phyloP scores from a whole-genome alignment of 345 rosid genomes.

The Cochlearia excelsa region DNA sequence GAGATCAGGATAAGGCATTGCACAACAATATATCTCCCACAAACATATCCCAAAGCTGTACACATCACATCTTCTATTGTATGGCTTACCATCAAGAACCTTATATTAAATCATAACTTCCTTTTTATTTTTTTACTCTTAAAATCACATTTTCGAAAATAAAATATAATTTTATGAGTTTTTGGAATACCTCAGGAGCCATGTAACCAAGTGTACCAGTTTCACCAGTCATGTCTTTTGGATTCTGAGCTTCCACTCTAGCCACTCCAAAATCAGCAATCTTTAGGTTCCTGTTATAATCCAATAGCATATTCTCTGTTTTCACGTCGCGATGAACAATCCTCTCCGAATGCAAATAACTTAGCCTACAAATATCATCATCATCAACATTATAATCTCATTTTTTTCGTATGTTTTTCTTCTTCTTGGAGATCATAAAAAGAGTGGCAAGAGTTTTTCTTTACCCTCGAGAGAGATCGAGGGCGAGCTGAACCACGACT shows the following conservation, averaged over 20 bases:
- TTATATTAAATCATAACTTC: constrained; percentile 14
- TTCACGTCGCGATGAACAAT: constrained; percentile 98
- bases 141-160: constrained; percentile 3
- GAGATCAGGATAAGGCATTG: constrained; percentile 90
- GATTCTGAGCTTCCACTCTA: constrained; percentile 98
- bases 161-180: background rate
- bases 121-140: background rate
- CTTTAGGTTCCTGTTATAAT: constrained; percentile 63
- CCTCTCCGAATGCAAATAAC: constrained; percentile 86
- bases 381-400: background rate
- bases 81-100: constrained; percentile 98
- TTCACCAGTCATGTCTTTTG: constrained; percentile 98
- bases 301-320: constrained; percentile 90
- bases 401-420: background rate
- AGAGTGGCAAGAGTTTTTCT: constrained; percentile 11
- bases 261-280: constrained; percentile 99
- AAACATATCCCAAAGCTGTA: constrained; percentile 98
- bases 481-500: constrained; percentile 79
- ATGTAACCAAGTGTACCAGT: constrained; percentile 98
- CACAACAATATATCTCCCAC: constrained; percentile 98
- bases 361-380: constrained; percentile 54
- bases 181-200: constrained; percentile 88
- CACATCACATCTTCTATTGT: constrained; percentile 92
- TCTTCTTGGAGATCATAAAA: background rate
- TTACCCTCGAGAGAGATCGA: constrained; percentile 93